Base-by-base conservation (phyloP, 2,329 filamentous ascomycete species). In the Alternaria viburni region DNA sequence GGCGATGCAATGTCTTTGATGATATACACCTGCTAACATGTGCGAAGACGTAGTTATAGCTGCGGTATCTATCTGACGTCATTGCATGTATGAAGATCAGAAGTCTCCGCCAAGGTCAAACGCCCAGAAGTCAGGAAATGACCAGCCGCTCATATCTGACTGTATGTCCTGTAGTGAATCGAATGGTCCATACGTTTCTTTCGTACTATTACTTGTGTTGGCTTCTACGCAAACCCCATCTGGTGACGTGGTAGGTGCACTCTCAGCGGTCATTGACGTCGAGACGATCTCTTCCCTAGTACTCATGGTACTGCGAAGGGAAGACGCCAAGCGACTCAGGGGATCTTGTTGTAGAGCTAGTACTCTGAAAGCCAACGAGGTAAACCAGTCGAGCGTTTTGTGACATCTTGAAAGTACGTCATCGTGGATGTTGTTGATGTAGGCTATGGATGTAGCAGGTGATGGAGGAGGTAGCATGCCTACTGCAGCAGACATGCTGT, bases 41-140 rank as follows among this genome's bases (percentile, higher is more conserved):
- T 41, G 36, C n/a, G 36, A 41, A 41, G 36, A 41, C 36, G 36
- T 41, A 41, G 36, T 17, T 17, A 17, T 41, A 41, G 36, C 36
- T 41, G 15, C 36, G 36, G 36, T 41, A 3, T 41, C 36, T 41
- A 41, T 15, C 26, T 19, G 26, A 19, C 2, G 28, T 51, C 17
- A 11, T 28, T 51, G 28, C n/a, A n/a, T n/a, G 23, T n/a, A 12
- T 25, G 36, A 41, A 36, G 17, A 43, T 68, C 57, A 78, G 41
- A 75, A 74, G 11, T 75, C 73, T 6, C 71, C 76, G 41, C 69
- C 72, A 6, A 79, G 62, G 49, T 78, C 76, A 56, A 78, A 79
- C 3, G 67, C 69, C 77, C 76, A 79, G 62, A 79, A 78, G 50
- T 78, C 77, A 0, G 76, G 73, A 45, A 76, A 78, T 3, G 65